Conservation (phyloP, 1,284 basidiomycete species). For the Phellopilus nigrolimitatus region DNA sequence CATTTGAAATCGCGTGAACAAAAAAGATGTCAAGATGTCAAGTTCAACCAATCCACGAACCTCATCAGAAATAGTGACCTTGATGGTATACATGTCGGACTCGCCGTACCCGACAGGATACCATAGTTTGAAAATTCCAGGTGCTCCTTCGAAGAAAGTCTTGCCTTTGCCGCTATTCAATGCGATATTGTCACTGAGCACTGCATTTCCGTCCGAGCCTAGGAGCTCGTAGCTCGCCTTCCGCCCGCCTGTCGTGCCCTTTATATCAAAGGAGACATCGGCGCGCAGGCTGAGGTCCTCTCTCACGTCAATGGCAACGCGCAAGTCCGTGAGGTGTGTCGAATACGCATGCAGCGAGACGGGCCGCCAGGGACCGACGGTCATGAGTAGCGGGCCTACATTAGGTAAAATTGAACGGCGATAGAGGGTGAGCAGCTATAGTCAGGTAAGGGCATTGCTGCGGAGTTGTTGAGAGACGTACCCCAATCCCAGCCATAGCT, state of each 20-base stretch:
- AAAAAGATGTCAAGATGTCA: slow-evolving; percentile 7
- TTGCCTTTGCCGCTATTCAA: slow-evolving; percentile 36
- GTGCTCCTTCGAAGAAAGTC: slow-evolving; percentile 46
- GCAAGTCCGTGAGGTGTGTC: slow-evolving; percentile 59
- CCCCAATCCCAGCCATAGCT: slow-evolving; percentile 89
- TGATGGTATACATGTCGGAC: slow-evolving; percentile 70
- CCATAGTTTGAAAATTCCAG: slow-evolving; percentile 68
- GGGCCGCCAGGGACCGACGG: slow-evolving; percentile 76
- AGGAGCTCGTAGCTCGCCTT: slow-evolving; percentile 24
- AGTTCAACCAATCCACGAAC: slow-evolving; percentile 32
- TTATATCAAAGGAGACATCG: slow-evolving; percentile 33
- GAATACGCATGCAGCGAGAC: slow-evolving; percentile 66
- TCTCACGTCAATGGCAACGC: slow-evolving; percentile 49
- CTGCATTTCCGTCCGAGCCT: slow-evolving; percentile 40
- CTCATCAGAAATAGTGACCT: slow-evolving; percentile 46
- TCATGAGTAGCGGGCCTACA: slow-evolving; percentile 69
- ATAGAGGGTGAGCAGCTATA: slow-evolving; percentile 14
- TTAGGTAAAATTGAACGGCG: too few species aligned
- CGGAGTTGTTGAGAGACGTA: slow-evolving; percentile 26
- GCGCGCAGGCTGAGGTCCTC: slow-evolving; percentile 42
- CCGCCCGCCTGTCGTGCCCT: slow-evolving; percentile 36
- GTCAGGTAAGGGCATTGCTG: background rate
- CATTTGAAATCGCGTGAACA: background rate
- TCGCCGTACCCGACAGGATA: slow-evolving; percentile 79
- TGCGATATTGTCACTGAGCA: slow-evolving; percentile 34